These are phyloP conservation scores for Tylopilus orsonianus DNA, from an alignment of 1,284 basidiomycete species.

Conservation along the genomic window DNA sequence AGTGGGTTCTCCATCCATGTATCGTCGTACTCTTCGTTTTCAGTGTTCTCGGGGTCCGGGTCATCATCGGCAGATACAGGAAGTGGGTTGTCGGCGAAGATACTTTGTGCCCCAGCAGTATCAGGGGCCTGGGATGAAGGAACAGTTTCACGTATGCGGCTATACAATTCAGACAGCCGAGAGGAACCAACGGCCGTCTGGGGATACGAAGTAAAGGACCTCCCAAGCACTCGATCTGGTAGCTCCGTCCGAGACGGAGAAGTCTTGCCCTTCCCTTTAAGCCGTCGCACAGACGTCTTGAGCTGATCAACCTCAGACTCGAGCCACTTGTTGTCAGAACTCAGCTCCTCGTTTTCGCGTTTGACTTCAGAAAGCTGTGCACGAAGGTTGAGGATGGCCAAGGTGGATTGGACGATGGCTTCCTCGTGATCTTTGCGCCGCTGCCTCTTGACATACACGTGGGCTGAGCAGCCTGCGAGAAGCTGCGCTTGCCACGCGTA, in stretches of 20 bases:
- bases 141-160: not conserved
- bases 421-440: conserved; percentile 24
- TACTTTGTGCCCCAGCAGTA: conserved; percentile 19
- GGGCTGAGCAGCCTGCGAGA: conserved; percentile 56
- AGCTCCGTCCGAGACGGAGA: not conserved
- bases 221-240: not conserved
- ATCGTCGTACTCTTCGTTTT: conserved; percentile 8
- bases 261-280: conserved; percentile 8
- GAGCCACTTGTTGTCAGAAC: conserved; percentile 35
- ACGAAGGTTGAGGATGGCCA: conserved; percentile 43
- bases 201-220: conserved; percentile 16
- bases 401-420: conserved; percentile 47
- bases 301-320: conserved; percentile 34
- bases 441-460: conserved; percentile 44
- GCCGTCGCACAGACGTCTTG: conserved; percentile 23
- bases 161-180: conserved; percentile 14
- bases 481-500: conserved; percentile 67
- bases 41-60: not conserved
- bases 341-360: conserved; percentile 33
- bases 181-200: conserved; percentile 30
- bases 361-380: conserved; percentile 41
- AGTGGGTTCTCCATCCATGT: conserved; percentile 14
- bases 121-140: not conserved
- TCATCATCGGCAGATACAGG: conserved; percentile 19
- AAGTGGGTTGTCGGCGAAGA: conserved; percentile 33